These are phyloP conservation scores for Torulaspora microellipsoides DNA, from an alignment of 805 yeast species.

Conservation along the genomic window DNA sequence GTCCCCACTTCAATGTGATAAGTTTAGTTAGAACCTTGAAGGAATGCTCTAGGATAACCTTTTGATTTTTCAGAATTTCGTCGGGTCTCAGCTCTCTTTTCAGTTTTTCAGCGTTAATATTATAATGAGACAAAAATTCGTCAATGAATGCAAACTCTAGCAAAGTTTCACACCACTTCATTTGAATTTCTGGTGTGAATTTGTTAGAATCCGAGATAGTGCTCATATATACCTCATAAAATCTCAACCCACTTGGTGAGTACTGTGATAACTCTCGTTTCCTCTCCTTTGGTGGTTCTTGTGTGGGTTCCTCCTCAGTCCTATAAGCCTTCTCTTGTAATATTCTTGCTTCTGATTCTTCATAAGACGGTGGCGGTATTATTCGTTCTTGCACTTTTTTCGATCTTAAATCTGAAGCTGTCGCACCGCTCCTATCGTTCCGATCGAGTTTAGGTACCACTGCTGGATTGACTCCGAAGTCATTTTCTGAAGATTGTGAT, in stretches of 20 bases:
- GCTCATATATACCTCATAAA: conserved; percentile 22
- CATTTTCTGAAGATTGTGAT: not conserved
- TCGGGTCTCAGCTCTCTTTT: conserved; percentile 39
- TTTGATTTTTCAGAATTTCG: conserved; percentile 48
- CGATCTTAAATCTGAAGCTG: too few species aligned
- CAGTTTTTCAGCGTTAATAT: conserved; percentile 44
- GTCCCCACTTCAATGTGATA: conserved; percentile 43
- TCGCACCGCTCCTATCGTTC: too few species aligned
- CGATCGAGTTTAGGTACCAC: too few species aligned
- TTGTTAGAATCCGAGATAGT: conserved; percentile 26
- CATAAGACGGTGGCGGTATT: conserved; percentile 22
- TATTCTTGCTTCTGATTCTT: conserved; percentile 16
- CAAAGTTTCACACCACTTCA: conserved; percentile 57
- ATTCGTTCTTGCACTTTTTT: conserved; percentile 1
- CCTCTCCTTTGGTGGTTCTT: conserved; percentile 1
- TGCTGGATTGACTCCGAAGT: too few species aligned
- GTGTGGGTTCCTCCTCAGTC: conserved; percentile 4
- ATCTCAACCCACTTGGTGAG: conserved; percentile 19
- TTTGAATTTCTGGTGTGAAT: conserved; percentile 51
- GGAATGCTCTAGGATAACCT: conserved; percentile 52
- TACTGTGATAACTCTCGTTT: conserved; percentile 17
- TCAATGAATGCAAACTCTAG: conserved; percentile 44
- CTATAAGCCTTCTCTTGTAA: conserved; percentile 22
- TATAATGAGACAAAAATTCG: conserved; percentile 40
- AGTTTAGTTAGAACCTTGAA: conserved; percentile 56